These are phyloP conservation scores for Sclerotinia trifoliorum DNA, from an alignment of 2,329 filamentous ascomycete genomes.

Conservation along the genomic window DNA sequence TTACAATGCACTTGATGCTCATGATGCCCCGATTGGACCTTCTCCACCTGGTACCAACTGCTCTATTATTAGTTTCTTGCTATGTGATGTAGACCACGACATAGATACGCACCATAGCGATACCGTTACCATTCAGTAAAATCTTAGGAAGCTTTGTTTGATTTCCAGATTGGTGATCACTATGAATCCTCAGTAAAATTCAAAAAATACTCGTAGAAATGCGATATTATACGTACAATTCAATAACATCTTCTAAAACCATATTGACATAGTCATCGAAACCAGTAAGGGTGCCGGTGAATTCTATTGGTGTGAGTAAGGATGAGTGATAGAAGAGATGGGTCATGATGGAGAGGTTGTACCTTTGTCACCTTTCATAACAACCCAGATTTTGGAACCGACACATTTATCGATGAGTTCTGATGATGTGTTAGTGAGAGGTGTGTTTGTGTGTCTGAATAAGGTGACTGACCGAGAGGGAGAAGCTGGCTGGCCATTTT, in stretches of 20 bases:
- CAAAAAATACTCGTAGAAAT: not conserved
- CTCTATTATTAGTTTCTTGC: constrained; percentile 17
- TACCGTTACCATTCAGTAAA: constrained; percentile 94
- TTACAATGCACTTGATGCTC: constrained; percentile 15
- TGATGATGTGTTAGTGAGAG: constrained; percentile 43
- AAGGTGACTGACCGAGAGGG: constrained; percentile 32
- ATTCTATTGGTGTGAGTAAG: constrained; percentile 59
- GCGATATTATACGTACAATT: constrained; percentile 65
- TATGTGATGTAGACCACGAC: not conserved
- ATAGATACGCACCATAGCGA: constrained; percentile 78
- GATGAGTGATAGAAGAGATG: not conserved
- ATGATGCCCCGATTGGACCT: constrained; percentile 50
- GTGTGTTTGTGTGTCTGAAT: constrained; percentile 31
- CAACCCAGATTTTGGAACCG: constrained; percentile 94
- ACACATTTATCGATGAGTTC: constrained; percentile 99
- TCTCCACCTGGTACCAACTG: constrained; percentile 78
- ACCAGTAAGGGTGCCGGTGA: constrained; percentile 87
- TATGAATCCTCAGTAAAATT: constrained; percentile 48
- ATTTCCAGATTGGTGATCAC: constrained; percentile 79
- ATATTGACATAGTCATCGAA: constrained; percentile 99
- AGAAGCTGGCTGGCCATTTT: constrained; percentile 39
- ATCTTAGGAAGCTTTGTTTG: constrained; percentile 92
- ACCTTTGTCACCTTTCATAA: constrained; percentile 99
- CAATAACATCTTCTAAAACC: constrained; percentile 95
- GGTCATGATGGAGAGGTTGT: constrained; percentile 27